These are phyloP conservation scores for Lactifluus rugatus DNA, from an alignment of 768 basidiomycete species.

Conservation along the genomic window DNA sequence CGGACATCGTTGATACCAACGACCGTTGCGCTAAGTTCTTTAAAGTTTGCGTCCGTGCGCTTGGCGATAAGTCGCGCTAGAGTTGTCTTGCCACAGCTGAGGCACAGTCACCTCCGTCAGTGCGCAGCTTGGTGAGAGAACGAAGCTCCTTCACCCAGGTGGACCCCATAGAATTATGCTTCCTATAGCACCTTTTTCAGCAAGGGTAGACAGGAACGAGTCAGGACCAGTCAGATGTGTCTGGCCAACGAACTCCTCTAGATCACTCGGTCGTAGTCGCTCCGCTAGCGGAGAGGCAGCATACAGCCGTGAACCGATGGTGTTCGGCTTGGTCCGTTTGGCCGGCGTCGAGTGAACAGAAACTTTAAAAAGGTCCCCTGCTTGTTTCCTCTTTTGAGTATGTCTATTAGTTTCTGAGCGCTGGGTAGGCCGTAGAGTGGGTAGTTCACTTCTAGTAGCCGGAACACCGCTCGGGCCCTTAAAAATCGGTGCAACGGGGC, in stretches of 20 bases:
- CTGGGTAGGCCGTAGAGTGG: not conserved
- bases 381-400: not conserved
- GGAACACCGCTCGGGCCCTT: not conserved
- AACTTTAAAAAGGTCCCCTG: not conserved
- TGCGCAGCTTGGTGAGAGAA: not conserved
- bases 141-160: conserved; percentile 40
- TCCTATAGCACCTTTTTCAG: conserved; percentile 41
- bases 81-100: conserved; percentile 66
- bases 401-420: not conserved
- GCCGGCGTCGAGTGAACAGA: not conserved
- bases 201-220: conserved; percentile 46
- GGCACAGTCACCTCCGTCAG: not conserved
- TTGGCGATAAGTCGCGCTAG: conserved; percentile 64
- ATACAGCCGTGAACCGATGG: conserved; percentile 17
- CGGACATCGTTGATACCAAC: conserved; percentile 65
- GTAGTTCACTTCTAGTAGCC: not conserved
- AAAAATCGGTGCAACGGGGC: conserved; percentile 11
- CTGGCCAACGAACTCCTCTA: conserved; percentile 74
- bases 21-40: conserved; percentile 69
- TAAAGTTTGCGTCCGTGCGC: conserved; percentile 51
- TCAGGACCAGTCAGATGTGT: conserved; percentile 46
- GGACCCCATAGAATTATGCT: conserved; percentile 70
- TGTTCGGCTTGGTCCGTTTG: conserved; percentile 7
- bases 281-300: conserved; percentile 60
- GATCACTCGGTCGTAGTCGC: conserved; percentile 50